Conservation (phyloP, 331 rosid genomes). For the Malus hybrid region DNA sequence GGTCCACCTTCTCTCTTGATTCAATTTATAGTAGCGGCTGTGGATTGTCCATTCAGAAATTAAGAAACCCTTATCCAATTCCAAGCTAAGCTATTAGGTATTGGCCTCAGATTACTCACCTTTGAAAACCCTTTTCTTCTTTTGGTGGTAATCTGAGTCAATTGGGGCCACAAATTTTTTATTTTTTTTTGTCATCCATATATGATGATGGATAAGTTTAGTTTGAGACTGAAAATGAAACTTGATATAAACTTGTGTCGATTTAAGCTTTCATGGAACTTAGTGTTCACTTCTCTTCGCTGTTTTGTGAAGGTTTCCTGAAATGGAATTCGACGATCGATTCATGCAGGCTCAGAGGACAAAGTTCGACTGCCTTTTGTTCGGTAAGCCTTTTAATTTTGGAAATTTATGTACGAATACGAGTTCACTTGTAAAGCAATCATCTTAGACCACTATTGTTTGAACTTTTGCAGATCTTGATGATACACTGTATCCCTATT, state of each 20-base stretch:
- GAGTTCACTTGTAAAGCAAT: background rate
- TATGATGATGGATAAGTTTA: slow-evolving; percentile 2
- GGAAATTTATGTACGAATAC: background rate
- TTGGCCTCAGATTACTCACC: slow-evolving; percentile 21
- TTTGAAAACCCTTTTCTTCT: slow-evolving; percentile 7
- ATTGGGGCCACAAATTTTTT: background rate
- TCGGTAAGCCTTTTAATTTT: slow-evolving; percentile 40
- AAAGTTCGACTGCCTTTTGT: slow-evolving; percentile 79
- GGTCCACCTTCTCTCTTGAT: slow-evolving; percentile 20
- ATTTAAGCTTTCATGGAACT: slow-evolving; percentile 20
- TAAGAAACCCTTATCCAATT: slow-evolving; percentile 23
- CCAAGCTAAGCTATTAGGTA: slow-evolving; percentile 6
- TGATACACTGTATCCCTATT: slow-evolving; percentile 77
- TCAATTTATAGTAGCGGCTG: slow-evolving; percentile 22
- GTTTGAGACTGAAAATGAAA: slow-evolving; percentile 15
- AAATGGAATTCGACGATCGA: slow-evolving; percentile 68
- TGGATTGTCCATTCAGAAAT: slow-evolving; percentile 53
- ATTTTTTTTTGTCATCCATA: background rate
- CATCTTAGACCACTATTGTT: background rate
- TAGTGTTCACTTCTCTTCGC: slow-evolving; percentile 14
- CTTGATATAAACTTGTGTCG: slow-evolving; percentile 21
- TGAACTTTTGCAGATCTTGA: slow-evolving; percentile 63
- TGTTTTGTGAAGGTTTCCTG: slow-evolving; percentile 19
- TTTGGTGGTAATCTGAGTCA: slow-evolving; percentile 49
- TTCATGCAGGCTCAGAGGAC: slow-evolving; percentile 60